Evolutionary conservation across 768 basidiomycete species (phyloP).

Genomic region (Macrocybe gigantea): DNA sequence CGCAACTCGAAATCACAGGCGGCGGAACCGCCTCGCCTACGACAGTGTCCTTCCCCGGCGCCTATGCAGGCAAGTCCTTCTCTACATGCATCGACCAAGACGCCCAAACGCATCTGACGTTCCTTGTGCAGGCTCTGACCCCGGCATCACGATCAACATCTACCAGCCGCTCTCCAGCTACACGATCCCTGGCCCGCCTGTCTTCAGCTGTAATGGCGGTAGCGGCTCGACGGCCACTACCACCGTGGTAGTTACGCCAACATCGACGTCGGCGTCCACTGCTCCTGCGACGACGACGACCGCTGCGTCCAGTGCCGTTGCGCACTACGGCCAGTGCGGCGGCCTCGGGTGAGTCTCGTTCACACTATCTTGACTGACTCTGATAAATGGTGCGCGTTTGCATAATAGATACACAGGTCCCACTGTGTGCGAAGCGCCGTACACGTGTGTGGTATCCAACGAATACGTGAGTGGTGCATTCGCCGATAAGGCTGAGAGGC

Average conservation of each 20-base stretch:
- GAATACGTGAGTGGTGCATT: conserved; percentile 23
- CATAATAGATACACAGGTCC: conserved; percentile 25
- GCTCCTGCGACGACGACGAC: conserved; percentile 12
- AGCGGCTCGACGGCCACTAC: conserved; percentile 5
- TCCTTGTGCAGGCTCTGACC: conserved; percentile 29
- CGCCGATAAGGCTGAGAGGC: not conserved
- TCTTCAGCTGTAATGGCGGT: conserved; percentile 29
- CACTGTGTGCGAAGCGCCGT: conserved; percentile 28
- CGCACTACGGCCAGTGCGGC: conserved; percentile 39
- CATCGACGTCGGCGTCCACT: conserved; percentile 11
- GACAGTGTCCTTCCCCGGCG: conserved; percentile 43
- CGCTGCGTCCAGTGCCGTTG: conserved; percentile 19
- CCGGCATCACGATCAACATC: conserved; percentile 41
- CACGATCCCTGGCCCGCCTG: conserved; percentile 34
- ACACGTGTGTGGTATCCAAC: conserved; percentile 25
- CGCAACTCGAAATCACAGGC: conserved; percentile 39
- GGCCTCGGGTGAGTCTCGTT: conserved; percentile 25
- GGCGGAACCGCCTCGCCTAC: conserved; percentile 35
- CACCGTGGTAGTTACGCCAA: conserved; percentile 8
- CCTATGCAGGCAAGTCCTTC: conserved; percentile 27
- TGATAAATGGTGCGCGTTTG: not conserved
- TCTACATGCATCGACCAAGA: too few species aligned
- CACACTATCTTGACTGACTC: not conserved
- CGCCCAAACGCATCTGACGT: not conserved
- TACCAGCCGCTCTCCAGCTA: conserved; percentile 32